phyloP scores from a whole-genome alignment of 352 stramenopile species.

The Nothophytophthora sp. region DNA sequence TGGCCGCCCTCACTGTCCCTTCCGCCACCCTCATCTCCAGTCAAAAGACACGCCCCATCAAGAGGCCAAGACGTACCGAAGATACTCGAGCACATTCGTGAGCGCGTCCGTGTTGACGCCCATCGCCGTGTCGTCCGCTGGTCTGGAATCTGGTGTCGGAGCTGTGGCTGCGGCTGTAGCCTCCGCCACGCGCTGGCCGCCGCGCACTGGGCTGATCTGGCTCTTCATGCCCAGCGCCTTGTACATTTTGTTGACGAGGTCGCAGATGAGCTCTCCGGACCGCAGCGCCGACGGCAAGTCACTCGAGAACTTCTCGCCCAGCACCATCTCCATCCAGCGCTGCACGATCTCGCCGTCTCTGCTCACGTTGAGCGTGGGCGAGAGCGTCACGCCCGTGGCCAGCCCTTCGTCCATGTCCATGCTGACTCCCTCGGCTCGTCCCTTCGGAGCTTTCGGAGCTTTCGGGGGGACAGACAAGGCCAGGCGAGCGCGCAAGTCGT shows the following conservation, averaged over 20 bases:
- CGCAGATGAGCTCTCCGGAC: slow-evolving; percentile 66
- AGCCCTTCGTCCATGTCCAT: slow-evolving; percentile 35
- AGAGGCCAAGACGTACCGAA: slow-evolving; percentile 39
- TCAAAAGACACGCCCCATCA: not conserved
- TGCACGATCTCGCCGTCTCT: slow-evolving; percentile 73
- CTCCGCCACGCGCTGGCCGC: no score
- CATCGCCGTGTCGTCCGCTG: slow-evolving; percentile 10
- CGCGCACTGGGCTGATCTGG: slow-evolving; percentile 32
- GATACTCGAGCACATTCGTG: slow-evolving; percentile 65
- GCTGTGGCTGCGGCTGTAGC: no score
- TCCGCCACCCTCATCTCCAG: not conserved
- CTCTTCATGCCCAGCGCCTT: slow-evolving; percentile 79
- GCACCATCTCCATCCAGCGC: slow-evolving; percentile 89
- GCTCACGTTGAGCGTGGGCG: slow-evolving; percentile 34
- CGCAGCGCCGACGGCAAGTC: slow-evolving; percentile 56
- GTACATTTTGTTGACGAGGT: slow-evolving; percentile 74
- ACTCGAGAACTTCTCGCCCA: slow-evolving; percentile 68
- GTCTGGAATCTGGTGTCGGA: no score
- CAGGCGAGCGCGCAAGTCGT: no score
- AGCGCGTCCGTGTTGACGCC: slow-evolving; percentile 17
- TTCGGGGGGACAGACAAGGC: not conserved
- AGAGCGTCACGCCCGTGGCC: slow-evolving; percentile 32
- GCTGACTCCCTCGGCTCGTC: no score
- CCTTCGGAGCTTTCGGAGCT: not conserved
- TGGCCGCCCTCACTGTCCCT: slow-evolving; percentile 3